phyloP scores from a whole-genome alignment of 2,329 filamentous ascomycete species.

The Neonectria neomacrospora region DNA sequence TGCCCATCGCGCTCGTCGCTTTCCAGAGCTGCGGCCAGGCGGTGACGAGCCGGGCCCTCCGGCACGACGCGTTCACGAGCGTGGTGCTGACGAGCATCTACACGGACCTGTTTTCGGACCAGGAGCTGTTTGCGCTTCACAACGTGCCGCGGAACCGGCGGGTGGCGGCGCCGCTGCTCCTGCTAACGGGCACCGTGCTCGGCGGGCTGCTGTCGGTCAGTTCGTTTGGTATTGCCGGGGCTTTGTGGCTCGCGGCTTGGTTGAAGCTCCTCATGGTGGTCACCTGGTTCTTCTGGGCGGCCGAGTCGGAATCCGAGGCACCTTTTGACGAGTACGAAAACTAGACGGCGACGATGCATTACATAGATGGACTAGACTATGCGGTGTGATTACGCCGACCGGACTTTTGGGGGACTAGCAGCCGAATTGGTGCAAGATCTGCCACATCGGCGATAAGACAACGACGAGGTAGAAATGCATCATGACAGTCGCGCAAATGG shows the following conservation, averaged over 20 bases:
- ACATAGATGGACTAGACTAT: conserved; percentile 4
- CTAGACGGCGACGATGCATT: conserved; percentile 15
- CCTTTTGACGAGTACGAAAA: not conserved
- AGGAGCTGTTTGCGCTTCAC: conserved; percentile 54
- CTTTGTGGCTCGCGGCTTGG: conserved; percentile 67
- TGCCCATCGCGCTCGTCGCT: conserved; percentile 75
- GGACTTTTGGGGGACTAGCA: not conserved
- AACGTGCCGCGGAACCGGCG: conserved; percentile 64
- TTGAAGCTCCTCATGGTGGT: conserved; percentile 68
- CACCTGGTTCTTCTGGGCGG: conserved; percentile 71
- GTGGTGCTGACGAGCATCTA: conserved; percentile 85
- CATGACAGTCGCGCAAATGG: conserved; percentile 2
- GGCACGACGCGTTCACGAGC: conserved; percentile 77
- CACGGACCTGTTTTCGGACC: conserved; percentile 80
- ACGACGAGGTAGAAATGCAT: conserved; percentile 1
- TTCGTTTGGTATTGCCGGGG: conserved; percentile 60
- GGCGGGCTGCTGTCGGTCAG: conserved; percentile 62
- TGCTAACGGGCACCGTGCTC: conserved; percentile 60
- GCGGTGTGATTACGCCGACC: not conserved
- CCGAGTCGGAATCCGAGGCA: conserved; percentile 45
- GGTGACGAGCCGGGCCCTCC: conserved; percentile 76
- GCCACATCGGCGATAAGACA: not conserved
- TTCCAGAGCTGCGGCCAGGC: conserved; percentile 85
- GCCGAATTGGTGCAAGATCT: conserved; percentile 23
- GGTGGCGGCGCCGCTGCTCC: conserved; percentile 59